Conservation (phyloP, 1,139 yeast species). For the Pichia cactophila region DNA sequence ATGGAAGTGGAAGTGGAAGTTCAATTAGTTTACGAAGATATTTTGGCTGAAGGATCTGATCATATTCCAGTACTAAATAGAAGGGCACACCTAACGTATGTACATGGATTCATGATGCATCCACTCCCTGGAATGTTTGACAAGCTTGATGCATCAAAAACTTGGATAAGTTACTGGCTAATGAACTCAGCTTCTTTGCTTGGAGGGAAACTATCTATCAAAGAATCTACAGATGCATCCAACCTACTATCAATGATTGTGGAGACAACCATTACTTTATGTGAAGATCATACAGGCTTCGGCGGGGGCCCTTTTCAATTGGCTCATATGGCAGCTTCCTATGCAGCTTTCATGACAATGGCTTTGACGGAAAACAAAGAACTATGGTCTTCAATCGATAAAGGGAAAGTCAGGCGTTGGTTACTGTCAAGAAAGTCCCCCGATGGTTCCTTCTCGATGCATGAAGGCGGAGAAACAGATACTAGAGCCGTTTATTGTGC, state of each 20-base stretch:
- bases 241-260: conserved; percentile 1
- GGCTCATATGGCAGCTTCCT: conserved; percentile 81
- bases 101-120: conserved; percentile 33
- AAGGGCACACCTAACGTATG: conserved; percentile 34
- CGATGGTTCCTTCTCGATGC: conserved; percentile 75
- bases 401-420: conserved; percentile 53
- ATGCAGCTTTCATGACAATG: conserved; percentile 66
- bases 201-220: conserved; percentile 21
- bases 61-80: conserved; percentile 27
- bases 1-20: conserved; percentile 25
- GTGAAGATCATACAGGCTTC: conserved; percentile 52
- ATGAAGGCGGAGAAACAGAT: conserved; percentile 75
- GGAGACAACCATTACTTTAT: not conserved
- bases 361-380: conserved; percentile 44
- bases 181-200: conserved; percentile 46
- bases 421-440: conserved; percentile 50
- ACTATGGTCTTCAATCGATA: conserved; percentile 38
- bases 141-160: conserved; percentile 74
- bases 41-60: conserved; percentile 23
- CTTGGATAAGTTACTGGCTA: conserved; percentile 89
- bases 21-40: conserved; percentile 26
- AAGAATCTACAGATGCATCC: conserved; percentile 5
- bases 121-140: conserved; percentile 44
- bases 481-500: conserved; percentile 86
- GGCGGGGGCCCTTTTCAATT: conserved; percentile 80